Conservation (phyloP, 192 early-diverging fungal genomes). For the Glomus cerebriforme region DNA sequence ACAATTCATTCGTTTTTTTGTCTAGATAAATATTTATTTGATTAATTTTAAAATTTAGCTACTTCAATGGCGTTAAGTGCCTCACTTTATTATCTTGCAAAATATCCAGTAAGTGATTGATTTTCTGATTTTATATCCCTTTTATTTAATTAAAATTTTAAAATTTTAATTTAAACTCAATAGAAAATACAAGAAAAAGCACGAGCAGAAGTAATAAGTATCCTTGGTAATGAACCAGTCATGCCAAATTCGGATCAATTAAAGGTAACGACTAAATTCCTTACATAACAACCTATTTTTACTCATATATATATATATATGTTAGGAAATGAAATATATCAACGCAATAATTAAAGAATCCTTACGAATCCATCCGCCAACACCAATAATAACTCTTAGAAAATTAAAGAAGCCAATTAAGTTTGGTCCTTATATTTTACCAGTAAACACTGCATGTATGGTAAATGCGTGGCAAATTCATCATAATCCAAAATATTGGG, state of each 20-base stretch:
- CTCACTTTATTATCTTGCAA: neutral
- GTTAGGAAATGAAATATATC: neutral
- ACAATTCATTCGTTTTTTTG: neutral
- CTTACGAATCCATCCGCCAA: neutral
- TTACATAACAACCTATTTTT: neutral
- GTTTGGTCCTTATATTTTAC: neutral
- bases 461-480: neutral
- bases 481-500: neutral
- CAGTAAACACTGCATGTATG: neutral
- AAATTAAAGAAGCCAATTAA: neutral
- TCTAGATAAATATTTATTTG: neutral
- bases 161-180: neutral
- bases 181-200: constrained; percentile 2
- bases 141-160: neutral
- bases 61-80: neutral
- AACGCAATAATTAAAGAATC: constrained; percentile 1
- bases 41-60: neutral
- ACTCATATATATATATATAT: neutral
- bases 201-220: neutral
- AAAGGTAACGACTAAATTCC: neutral
- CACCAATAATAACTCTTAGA: neutral
- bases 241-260: neutral
- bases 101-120: neutral
- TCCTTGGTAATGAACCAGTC: neutral
- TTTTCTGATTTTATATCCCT: neutral